phyloP scores from a whole-genome alignment of 108 stramenopile species.

The Skeletonema menzelii region DNA sequence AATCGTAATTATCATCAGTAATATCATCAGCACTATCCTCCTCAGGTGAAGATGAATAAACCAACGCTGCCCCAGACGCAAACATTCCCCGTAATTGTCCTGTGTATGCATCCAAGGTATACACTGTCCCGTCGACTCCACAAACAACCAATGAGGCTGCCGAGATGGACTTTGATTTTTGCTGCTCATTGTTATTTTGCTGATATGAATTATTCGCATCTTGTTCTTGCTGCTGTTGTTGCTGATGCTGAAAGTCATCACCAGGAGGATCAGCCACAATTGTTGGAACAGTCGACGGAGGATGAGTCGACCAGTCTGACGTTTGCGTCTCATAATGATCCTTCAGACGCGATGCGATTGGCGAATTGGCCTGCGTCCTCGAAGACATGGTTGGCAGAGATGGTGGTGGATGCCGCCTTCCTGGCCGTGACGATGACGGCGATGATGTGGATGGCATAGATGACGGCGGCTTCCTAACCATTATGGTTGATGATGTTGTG shows the following conservation, averaged over 20 bases:
- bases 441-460: neutral
- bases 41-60: slow-evolving; percentile 43
- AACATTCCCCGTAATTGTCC: slow-evolving; percentile 54
- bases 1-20: slow-evolving; percentile 1
- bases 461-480: neutral
- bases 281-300: neutral
- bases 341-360: neutral
- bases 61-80: slow-evolving; percentile 52
- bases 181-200: neutral
- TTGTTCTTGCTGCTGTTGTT: neutral
- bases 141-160: slow-evolving; percentile 58
- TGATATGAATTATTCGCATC: neutral
- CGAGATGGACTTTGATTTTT: neutral
- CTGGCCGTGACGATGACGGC: neutral
- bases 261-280: neutral
- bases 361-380: neutral
- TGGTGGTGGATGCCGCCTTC: neutral
- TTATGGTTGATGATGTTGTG: neutral
- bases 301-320: neutral
- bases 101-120: slow-evolving; percentile 52
- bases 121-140: slow-evolving; percentile 69
- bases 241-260: neutral
- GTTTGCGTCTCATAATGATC: neutral
- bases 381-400: neutral
- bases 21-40: neutral